phyloP scores from a whole-genome alignment of 768 basidiomycete species.

The Amanita exitialis region DNA sequence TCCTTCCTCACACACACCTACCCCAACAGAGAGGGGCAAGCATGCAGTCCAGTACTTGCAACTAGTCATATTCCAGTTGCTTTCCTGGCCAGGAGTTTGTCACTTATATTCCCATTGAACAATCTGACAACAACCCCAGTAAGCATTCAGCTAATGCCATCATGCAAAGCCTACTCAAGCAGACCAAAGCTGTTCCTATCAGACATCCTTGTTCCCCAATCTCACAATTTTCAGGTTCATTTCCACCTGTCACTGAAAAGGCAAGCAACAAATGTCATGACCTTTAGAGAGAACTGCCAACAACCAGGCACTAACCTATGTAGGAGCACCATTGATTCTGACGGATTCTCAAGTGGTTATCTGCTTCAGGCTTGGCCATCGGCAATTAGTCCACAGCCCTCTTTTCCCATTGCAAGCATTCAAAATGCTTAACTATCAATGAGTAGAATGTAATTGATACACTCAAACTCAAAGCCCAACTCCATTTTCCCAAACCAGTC shows the following conservation, averaged over 20 bases:
- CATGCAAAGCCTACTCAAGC: slow-evolving; percentile 1
- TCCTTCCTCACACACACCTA: slow-evolving; percentile 11
- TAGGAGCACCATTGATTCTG: not conserved
- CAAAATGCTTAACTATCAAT: not conserved
- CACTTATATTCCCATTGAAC: not conserved
- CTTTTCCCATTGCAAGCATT: slow-evolving; percentile 16
- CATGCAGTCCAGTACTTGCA: slow-evolving; percentile 12
- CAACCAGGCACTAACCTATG: slow-evolving; percentile 13
- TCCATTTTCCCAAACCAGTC: slow-evolving; percentile 18
- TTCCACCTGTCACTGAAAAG: slow-evolving; percentile 14
- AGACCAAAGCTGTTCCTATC: slow-evolving; percentile 4
- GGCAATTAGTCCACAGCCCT: slow-evolving; percentile 29
- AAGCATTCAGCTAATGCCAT: not conserved
- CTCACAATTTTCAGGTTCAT: slow-evolving; percentile 19
- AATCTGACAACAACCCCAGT: not conserved
- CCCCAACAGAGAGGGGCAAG: not conserved
- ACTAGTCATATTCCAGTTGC: not conserved
- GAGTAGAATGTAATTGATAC: not conserved
- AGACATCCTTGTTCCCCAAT: slow-evolving; percentile 22
- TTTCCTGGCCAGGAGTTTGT: not conserved
- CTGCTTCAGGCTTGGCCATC: slow-evolving; percentile 28
- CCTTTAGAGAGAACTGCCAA: slow-evolving; percentile 28
- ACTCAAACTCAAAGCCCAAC: not conserved
- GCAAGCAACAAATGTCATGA: slow-evolving; percentile 25
- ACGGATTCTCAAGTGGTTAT: slow-evolving; percentile 25